phyloP scores from a whole-genome alignment of 805 yeast genomes.

The Wickerhamiella hasegawae region DNA sequence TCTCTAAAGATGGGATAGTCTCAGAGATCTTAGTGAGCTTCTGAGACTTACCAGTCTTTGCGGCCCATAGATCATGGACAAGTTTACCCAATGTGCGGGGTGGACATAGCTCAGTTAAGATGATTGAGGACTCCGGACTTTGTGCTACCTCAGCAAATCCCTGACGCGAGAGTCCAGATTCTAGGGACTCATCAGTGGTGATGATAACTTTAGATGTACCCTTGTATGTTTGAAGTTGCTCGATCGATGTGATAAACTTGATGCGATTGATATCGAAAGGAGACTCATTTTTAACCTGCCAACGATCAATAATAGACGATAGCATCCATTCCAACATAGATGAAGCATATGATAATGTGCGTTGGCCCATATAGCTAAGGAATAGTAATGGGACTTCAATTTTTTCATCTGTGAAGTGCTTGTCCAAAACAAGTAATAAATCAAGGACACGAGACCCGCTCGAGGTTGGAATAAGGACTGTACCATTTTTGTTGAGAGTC shows the following conservation, averaged over 20 bases:
- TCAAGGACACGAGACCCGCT: constrained; percentile 72
- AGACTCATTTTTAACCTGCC: constrained; percentile 58
- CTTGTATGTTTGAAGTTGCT: constrained; percentile 19
- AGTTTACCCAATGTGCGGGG: constrained; percentile 32
- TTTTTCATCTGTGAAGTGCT: constrained; percentile 32
- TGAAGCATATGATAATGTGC: constrained; percentile 64
- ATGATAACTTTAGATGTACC: constrained; percentile 55
- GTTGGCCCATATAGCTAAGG: constrained; percentile 63
- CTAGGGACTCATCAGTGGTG: constrained; percentile 51
- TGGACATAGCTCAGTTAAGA: constrained; percentile 55
- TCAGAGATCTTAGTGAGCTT: constrained; percentile 5
- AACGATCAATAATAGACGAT: constrained; percentile 62
- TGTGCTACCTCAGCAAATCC: constrained; percentile 34
- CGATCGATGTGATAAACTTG: constrained; percentile 44
- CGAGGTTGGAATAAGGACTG: constrained; percentile 70
- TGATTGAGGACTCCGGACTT: constrained; percentile 49
- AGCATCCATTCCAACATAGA: constrained; percentile 96
- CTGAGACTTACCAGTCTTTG: constrained; percentile 19
- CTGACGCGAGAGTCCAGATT: constrained; percentile 39
- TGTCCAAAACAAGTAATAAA: constrained; percentile 55
- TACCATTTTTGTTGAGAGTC: constrained; percentile 57
- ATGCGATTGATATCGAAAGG: constrained; percentile 66
- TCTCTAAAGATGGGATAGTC: constrained; percentile 5
- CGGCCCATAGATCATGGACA: constrained; percentile 26
- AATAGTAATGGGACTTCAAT: constrained; percentile 49